Evolutionary conservation across 805 yeast genomes (phyloP), one percentile per base, ranked within the genome.

Genomic region (Saturnispora silvae): DNA sequence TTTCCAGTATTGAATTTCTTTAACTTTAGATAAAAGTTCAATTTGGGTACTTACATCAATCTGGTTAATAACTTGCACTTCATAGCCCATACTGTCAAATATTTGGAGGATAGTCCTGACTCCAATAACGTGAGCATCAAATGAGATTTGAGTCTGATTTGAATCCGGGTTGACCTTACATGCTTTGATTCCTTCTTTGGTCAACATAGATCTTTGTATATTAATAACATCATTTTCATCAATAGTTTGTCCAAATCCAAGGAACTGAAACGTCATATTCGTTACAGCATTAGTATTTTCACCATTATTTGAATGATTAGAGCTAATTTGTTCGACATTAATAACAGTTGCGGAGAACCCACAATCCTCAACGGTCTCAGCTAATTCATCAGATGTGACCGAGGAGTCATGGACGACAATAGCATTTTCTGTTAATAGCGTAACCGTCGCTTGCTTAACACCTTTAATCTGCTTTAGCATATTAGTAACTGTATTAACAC

Each of bases 1-100:
- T 41, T 66, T 69, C 94, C 96, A 92, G 49, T 68, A 73, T 35
- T 63, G 59, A 31, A 83, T 77, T 44, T 89, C 96, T 46, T 77
- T 74, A 7, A 70, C 65, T 46, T 82, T 75, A 1, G 83, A 66
- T 20, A 92, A 62, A 2, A 81, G 55, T 28, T 71, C 75, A 28
- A 89, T 52, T 56, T 92, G 97, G 4, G 81, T 65, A 3, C 74
- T 56, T 45, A 72, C 74, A 52, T 80, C 83, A 4, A 77, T 52
- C 10, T 68, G 61, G 44, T 64, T 64, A 39, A 57, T 43, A 14
- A 70, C 35, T 50, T 58, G 23, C 8, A 81, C 84, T 27, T 68
- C 70, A 40, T 76, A 68, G 1, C 78, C 78, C 9, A 63, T 53
- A 26, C 65, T 67, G 35, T 65, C 65, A 29, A 86, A 62, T 3